These are phyloP conservation scores for Endocarpon pusillum DNA, from an alignment of 495 filamentous ascomycete genomes.

Conservation along the genomic window DNA sequence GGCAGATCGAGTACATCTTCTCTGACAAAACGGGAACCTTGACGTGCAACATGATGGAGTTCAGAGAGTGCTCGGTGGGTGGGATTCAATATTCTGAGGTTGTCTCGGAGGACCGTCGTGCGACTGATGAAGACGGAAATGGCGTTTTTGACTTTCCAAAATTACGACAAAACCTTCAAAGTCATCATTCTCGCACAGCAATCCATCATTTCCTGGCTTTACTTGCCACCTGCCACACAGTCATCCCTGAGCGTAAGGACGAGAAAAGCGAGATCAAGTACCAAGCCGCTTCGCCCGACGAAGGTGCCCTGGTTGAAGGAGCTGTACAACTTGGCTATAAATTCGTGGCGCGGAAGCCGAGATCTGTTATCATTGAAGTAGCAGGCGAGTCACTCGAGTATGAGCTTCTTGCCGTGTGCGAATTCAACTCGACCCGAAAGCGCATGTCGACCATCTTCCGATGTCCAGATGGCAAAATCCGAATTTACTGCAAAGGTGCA, in stretches of 20 bases:
- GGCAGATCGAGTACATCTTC: conserved; percentile 97
- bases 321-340: conserved; percentile 71
- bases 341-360: conserved; percentile 80
- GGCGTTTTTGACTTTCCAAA: conserved; percentile 81
- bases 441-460: conserved; percentile 95
- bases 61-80: conserved; percentile 81
- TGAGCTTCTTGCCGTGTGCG: conserved; percentile 86
- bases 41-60: conserved; percentile 99
- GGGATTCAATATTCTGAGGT: conserved; percentile 91
- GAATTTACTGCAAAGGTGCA: conserved; percentile 89
- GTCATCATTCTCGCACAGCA: conserved; percentile 43
- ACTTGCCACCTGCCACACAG: conserved; percentile 86
- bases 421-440: conserved; percentile 97
- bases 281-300: conserved; percentile 93
- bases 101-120: conserved; percentile 77
- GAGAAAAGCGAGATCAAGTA: conserved; percentile 81
- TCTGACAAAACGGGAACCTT: conserved; percentile 99
- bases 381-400: conserved; percentile 60
- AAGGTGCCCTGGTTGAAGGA: conserved; percentile 90
- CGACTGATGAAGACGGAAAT: conserved; percentile 57
- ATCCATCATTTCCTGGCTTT: conserved; percentile 87
- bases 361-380: conserved; percentile 63
- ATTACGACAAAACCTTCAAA: conserved; percentile 54
- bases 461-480: conserved; percentile 88
- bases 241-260: conserved; percentile 77